Evolutionary conservation across 2,329 filamentous ascomycete species (phyloP).

Genomic region (Colletotrichum musae): DNA sequence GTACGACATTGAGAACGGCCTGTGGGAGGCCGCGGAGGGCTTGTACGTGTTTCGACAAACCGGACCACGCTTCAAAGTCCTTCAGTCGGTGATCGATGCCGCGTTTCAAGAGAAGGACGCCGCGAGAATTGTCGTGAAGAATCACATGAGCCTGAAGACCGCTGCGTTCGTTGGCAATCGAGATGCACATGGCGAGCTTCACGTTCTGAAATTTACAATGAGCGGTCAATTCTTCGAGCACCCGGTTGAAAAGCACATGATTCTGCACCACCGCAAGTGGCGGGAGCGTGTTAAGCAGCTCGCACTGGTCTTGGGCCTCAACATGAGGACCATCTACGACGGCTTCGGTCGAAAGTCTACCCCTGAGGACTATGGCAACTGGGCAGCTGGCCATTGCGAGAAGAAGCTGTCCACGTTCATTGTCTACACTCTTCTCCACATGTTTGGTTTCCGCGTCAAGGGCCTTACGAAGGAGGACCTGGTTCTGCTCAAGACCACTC

Average conservation of each 20-base stretch:
- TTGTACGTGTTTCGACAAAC: neutral
- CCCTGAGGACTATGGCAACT: constrained; percentile 21
- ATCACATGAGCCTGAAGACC: neutral
- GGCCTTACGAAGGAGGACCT: neutral
- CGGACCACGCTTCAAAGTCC: neutral
- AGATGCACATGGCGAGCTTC: rapidly evolving
- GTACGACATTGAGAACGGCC: rapidly evolving
- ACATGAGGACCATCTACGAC: constrained; percentile 50
- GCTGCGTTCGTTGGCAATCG: neutral
- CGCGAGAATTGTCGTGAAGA: too few relatives aligned
- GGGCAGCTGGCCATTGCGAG: constrained; percentile 55
- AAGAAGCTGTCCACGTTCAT: constrained; percentile 56
- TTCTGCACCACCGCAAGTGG: constrained; percentile 51
- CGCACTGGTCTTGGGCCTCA: constrained; percentile 48
- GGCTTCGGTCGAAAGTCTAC: constrained; percentile 1
- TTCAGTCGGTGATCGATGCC: neutral
- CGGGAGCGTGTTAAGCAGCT: constrained; percentile 48
- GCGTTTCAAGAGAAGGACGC: neutral
- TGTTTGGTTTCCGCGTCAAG: neutral
- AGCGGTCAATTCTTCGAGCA: neutral
- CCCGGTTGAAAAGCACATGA: neutral
- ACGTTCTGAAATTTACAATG: neutral
- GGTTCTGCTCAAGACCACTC: neutral
- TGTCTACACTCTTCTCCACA: constrained; percentile 46
- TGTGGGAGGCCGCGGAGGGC: neutral